Evolutionary conservation across 2,329 filamentous ascomycete species (phyloP), one percentile per base, ranked within the genome.

Genomic region (Hypomyces rosellus): DNA sequence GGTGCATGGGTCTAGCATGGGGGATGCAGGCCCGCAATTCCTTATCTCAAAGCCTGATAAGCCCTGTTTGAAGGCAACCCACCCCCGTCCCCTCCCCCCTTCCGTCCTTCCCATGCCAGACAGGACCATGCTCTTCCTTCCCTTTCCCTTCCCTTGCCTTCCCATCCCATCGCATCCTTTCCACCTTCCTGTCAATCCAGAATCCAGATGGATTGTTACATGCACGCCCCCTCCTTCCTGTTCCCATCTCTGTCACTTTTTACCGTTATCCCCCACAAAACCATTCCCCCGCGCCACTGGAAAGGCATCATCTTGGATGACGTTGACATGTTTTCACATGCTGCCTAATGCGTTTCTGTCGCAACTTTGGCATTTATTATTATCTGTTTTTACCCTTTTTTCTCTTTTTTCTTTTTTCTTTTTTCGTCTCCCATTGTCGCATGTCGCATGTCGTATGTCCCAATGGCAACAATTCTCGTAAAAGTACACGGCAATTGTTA

Each of bases 321-420:
- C 49, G 49, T 51, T 51, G 48, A 50, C 48, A 44, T 34, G 20
- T 45, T 51, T 50, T 47, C 45, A 47, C 45, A 51, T 51, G 38
- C 33, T 38, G 43, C 15, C 39, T 20, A 12, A 20, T 22, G 15
- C 18, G 36, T 18, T n/a, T 38, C 25, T 30, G 25, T 30, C 25
- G 25, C 25, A 30, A 30, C 25, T 30, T 30, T 30, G 25, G 25
- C 25, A 30, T 30, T 7, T 20, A 20, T 20, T 20, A 20, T 20
- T 20, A 20, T 20, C 5, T 20, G 20, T 20, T 20, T 20, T 20
- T 20, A 20, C 20, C 20, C 5, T 20, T 20, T 20, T 20, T 20
- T 20, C 5, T 20, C 20, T 20, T 20, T 20, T 20, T 5, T 20
- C 20, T 20, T 20, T 20, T 20, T 20, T 20, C 20, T 20, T 38